These are phyloP conservation scores for Didymosphaeria variabile DNA, from an alignment of 2,329 filamentous ascomycete genomes.

Conservation along the genomic window DNA sequence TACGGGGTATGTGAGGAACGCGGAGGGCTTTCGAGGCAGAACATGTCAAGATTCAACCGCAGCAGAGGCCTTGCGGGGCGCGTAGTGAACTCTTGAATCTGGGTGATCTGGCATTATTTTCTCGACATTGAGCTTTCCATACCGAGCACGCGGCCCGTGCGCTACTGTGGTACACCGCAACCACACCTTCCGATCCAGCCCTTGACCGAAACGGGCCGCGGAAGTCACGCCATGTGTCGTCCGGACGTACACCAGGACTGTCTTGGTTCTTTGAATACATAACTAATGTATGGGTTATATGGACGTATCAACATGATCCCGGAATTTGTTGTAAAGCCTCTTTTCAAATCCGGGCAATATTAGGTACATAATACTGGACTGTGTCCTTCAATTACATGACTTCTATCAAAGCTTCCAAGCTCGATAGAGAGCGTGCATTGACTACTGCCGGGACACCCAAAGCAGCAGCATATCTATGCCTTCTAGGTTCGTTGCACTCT, in stretches of 20 bases:
- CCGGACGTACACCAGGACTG: background rate
- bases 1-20: slow-evolving; percentile 21
- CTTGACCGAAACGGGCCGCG: background rate
- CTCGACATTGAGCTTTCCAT: slow-evolving; percentile 34
- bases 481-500: background rate
- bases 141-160: slow-evolving; percentile 27
- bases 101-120: slow-evolving; percentile 44
- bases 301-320: too few species aligned
- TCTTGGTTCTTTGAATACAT: background rate
- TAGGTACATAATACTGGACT: background rate
- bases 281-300: too few species aligned
- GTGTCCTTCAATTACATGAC: background rate
- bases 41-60: slow-evolving; percentile 35
- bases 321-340: too few species aligned
- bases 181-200: slow-evolving; percentile 13
- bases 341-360: background rate
- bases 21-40: slow-evolving; percentile 22
- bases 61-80: slow-evolving; percentile 20
- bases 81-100: slow-evolving; percentile 28
- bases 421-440: background rate
- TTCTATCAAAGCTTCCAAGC: background rate
- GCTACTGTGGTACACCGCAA: background rate
- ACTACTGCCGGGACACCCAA: background rate
- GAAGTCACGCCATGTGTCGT: slow-evolving; percentile 9
- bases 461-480: background rate